Conservation (phyloP, 805 yeast genomes). For the Candida arabinofermentans region DNA sequence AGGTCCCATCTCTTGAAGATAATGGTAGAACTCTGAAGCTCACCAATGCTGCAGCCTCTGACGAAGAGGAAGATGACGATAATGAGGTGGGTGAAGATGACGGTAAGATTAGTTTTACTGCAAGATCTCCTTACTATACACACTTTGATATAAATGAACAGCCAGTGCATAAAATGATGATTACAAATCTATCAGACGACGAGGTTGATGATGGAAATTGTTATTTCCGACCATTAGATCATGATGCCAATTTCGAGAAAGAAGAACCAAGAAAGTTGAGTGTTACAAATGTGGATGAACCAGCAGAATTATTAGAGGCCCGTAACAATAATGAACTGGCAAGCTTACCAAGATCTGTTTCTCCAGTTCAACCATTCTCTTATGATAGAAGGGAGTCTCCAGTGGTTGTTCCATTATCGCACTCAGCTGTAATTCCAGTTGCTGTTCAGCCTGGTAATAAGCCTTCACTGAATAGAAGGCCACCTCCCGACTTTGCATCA, state of each 20-base stretch:
- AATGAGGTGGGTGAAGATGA: conserved; percentile 24
- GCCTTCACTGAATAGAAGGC: conserved; percentile 26
- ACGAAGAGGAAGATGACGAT: conserved; percentile 15
- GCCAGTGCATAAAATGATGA: conserved; percentile 19
- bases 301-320: neutral
- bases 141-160: conserved; percentile 23
- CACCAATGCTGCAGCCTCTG: conserved; percentile 1
- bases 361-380: conserved; percentile 2
- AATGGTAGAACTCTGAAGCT: neutral
- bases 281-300: neutral
- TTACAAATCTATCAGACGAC: conserved; percentile 19
- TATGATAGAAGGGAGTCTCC: conserved; percentile 40
- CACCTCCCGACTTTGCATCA: conserved; percentile 37
- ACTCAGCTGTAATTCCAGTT: conserved; percentile 22
- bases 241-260: conserved; percentile 4
- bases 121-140: conserved; percentile 30
- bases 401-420: conserved; percentile 29
- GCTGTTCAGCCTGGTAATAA: conserved; percentile 5
- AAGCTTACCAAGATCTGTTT: neutral
- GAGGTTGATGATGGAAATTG: conserved; percentile 2
- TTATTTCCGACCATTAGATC: conserved; percentile 2
- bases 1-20: neutral
- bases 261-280: neutral
- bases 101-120: conserved; percentile 31
- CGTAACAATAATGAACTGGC: conserved; percentile 3